Percentiles rank a stretch among this genome's conserved stretches.
These are phyloP conservation scores for Eimeria falciformis DNA, from an alignment of 169 alveolate species.

Conservation along the genomic window DNA sequence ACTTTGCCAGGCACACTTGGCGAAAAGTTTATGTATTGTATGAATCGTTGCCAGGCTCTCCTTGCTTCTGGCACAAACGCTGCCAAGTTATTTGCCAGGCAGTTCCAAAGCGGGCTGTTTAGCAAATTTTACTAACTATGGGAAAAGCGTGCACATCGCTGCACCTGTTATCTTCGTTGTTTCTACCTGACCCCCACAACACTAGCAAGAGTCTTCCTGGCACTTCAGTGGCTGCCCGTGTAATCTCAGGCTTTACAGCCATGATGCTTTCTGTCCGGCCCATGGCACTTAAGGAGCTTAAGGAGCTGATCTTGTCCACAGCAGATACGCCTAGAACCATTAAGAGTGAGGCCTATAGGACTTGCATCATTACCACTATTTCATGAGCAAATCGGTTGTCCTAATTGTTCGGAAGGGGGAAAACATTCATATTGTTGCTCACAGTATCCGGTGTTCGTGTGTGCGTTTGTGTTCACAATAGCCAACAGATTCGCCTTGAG, in stretches of 20 bases:
- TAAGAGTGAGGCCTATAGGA: neutral
- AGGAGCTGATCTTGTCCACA: neutral
- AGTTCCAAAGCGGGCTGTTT: neutral
- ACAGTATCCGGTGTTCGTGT: too few species aligned
- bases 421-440: too few species aligned
- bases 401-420: too few species aligned
- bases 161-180: slow-evolving; percentile 74
- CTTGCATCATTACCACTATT: neutral
- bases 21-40: too few species aligned
- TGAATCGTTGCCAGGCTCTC: too few species aligned
- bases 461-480: too few species aligned
- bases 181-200: slow-evolving; percentile 79
- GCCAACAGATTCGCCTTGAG: too few species aligned
- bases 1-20: too few species aligned
- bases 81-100: too few species aligned
- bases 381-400: too few species aligned
- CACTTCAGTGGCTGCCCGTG: slow-evolving; percentile 83
- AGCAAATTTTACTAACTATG: slow-evolving; percentile 48
- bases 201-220: slow-evolving; percentile 78
- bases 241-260: slow-evolving; percentile 80
- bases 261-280: slow-evolving; percentile 39
- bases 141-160: slow-evolving; percentile 57
- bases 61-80: too few species aligned
- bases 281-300: neutral
- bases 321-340: slow-evolving; percentile 8